Evolutionary conservation across 345 rosid genomes (phyloP).

Genomic region (Acer yangbiense): DNA sequence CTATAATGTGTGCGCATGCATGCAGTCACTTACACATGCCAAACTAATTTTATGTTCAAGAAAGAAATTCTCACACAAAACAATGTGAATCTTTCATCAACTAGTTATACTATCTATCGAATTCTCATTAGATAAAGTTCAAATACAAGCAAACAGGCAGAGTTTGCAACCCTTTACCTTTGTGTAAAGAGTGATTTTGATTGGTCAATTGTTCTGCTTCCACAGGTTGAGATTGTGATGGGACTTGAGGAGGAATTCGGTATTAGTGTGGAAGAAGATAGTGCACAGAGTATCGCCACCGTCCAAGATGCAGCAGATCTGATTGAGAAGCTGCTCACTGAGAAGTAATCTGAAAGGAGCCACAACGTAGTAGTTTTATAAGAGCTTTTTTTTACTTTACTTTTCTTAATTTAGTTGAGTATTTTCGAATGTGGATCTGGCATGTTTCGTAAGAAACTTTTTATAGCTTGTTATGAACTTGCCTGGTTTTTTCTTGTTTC

Average conservation of each 20-base stretch:
- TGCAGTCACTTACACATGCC: not conserved
- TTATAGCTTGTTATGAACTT: constrained; percentile 11
- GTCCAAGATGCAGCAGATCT: constrained; percentile 77
- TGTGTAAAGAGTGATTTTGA: not conserved
- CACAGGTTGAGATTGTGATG: constrained; percentile 80
- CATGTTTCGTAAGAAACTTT: not conserved
- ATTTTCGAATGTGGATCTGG: not conserved
- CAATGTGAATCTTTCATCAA: not conserved
- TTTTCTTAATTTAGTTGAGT: constrained; percentile 6
- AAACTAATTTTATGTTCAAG: not conserved
- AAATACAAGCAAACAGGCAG: not conserved
- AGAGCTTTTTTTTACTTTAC: not conserved
- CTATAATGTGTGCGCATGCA: not conserved
- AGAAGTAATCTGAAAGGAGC: constrained; percentile 32
- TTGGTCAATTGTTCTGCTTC: not conserved
- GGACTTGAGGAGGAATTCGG: constrained; percentile 75
- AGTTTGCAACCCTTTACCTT: not conserved
- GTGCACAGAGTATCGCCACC: constrained; percentile 57
- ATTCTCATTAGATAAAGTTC: not conserved
- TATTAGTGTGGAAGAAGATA: constrained; percentile 70
- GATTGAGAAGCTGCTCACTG: constrained; percentile 61
- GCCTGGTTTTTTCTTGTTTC: not conserved
- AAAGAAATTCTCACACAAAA: not conserved
- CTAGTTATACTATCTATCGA: not conserved
- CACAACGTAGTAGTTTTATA: not conserved